Conservation (phyloP, 768 basidiomycete species). For the Boletus rubescentipes region DNA sequence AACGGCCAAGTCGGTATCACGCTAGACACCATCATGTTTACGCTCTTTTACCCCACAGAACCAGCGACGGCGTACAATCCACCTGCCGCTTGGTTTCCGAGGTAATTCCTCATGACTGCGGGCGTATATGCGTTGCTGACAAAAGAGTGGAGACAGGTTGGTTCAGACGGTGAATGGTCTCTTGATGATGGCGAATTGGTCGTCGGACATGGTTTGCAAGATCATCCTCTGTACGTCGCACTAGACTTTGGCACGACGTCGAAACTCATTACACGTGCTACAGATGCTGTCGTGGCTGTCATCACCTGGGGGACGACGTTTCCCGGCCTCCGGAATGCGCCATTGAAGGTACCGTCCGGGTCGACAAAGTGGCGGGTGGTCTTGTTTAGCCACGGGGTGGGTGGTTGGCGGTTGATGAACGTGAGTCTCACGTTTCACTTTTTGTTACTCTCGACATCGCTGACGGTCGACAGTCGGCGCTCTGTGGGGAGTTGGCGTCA, state of each 20-base stretch:
- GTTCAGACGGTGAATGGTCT: conserved; percentile 33
- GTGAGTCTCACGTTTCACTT: conserved; percentile 3
- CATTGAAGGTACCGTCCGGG: conserved; percentile 17
- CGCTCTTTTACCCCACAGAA: conserved; percentile 34
- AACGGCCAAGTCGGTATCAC: conserved; percentile 25
- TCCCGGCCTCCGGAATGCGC: conserved; percentile 29
- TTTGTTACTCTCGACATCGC: background rate
- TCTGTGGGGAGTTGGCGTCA: conserved; percentile 45
- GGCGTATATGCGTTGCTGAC: background rate
- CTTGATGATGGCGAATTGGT: conserved; percentile 33
- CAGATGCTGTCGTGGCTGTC: conserved; percentile 26
- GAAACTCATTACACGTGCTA: background rate
- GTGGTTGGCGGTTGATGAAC: conserved; percentile 42
- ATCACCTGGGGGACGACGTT: conserved; percentile 34
- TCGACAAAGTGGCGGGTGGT: conserved; percentile 37
- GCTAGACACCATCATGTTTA: conserved; percentile 32
- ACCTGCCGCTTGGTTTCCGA: conserved; percentile 29
- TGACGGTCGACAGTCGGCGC: conserved; percentile 25
- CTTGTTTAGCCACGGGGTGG: conserved; percentile 47
- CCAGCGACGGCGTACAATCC: background rate
- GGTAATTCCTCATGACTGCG: conserved; percentile 7
- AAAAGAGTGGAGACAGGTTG: conserved; percentile 15
- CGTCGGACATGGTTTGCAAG: conserved; percentile 27
- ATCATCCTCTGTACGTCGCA: conserved; percentile 21
- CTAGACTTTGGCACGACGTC: background rate